Evolutionary conservation across 176 grass and related monocot species (phyloP), one percentile per base, ranked within the genome.

Genomic region (Zoysia japonica): DNA sequence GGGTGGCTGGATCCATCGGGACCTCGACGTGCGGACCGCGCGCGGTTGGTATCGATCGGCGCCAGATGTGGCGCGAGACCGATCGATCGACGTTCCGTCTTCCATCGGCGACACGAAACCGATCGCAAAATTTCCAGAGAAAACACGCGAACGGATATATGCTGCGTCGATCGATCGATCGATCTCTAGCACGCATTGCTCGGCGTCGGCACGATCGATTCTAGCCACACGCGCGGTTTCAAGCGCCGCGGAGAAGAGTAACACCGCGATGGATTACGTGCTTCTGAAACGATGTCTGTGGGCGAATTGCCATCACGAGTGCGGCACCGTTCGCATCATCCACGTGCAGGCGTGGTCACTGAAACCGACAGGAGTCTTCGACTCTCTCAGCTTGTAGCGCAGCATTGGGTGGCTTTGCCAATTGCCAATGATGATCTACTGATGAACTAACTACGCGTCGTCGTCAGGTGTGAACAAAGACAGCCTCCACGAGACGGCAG

Each of bases 101-200:
- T 74, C 67, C 85, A 87, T 82, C 17, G 20, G 9, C 49, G 39
- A 13, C 46, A 81, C 59, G 85, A 67, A 57, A 56, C 72, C n/a
- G 51, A 28, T 20, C 70, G 6, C 51, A 28, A 38, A 28, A 12
- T 59, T 59, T 59, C 55, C 55, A 41, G 9, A 47, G 35, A 28
- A 28, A 49, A 28, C 28, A 6, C 61, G 40, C 54, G 17, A 55
- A 57, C 16, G 54, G 55, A 59, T 19, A 19, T 19, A 28, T 28
- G 28, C 28, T 28, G 28, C 28, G 28, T 28, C 28, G 28, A 28
- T 28, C 28, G 28, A 28, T 28, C 28, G 28, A 28, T 28, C 28
- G 28, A 28, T 28, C 28, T 28, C 28, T 28, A 28, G 28, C 28
- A 28, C 28, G 28, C 16, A 3, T 19, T 0, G 10, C n/a, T 11